Evolutionary conservation across 148 eudicot species (phyloP).

Genomic region (Rhododendron griersonianum): DNA sequence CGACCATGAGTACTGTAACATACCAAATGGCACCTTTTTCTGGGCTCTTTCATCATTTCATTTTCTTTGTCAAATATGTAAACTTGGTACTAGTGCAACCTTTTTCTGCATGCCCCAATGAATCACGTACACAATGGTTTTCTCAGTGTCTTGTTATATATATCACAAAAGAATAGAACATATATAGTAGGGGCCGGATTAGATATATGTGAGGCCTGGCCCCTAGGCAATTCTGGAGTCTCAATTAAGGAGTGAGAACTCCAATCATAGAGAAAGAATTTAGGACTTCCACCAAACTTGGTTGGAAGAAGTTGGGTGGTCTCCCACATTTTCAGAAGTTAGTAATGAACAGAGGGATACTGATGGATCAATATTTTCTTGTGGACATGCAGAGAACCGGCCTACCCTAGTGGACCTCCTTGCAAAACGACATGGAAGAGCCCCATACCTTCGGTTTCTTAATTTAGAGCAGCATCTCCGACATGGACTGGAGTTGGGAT

Average conservation of each 20-base stretch:
- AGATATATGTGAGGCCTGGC: not conserved
- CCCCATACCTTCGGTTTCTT: not conserved
- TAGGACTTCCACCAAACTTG: not conserved
- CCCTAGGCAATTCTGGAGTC: not conserved
- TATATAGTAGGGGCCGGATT: not conserved
- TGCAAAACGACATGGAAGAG: not conserved
- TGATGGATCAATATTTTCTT: not conserved
- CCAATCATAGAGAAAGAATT: not conserved
- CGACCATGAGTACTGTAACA: too few relatives aligned
- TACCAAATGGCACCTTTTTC: too few relatives aligned
- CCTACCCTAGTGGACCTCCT: not conserved
- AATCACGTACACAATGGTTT: not conserved
- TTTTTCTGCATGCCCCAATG: not conserved
- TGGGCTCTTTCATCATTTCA: not conserved
- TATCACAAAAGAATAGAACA: too few relatives aligned
- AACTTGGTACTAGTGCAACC: not conserved
- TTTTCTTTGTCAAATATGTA: not conserved
- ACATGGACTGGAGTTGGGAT: too few relatives aligned
- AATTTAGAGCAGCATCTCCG: not conserved
- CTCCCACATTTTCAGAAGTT: not conserved
- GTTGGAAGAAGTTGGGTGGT: constrained; percentile 2
- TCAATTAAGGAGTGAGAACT: not conserved
- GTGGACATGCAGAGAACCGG: not conserved
- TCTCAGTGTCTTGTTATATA: not conserved
- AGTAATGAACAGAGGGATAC: not conserved